phyloP scores from a whole-genome alignment of 2,329 filamentous ascomycete species.

The Scytalidium sp. region DNA sequence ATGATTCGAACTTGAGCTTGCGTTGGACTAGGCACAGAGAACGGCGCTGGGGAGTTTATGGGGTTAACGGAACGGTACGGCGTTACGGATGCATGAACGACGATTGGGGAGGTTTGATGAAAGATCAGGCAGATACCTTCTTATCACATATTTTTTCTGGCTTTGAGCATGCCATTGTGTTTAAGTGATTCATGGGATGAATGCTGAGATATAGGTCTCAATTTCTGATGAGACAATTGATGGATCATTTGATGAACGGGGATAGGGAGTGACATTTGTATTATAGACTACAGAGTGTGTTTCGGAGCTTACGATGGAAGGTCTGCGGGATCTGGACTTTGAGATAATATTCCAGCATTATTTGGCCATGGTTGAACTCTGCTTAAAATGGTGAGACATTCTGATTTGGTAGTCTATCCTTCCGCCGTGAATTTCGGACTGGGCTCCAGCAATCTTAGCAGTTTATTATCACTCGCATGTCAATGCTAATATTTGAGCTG shows the following conservation, averaged over 20 bases:
- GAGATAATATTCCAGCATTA: not conserved
- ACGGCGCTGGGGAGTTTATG: constrained; percentile 10
- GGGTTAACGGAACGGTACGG: constrained; percentile 15
- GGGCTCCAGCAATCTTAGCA: too few relatives aligned
- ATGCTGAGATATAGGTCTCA: not conserved
- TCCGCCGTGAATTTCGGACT: too few relatives aligned
- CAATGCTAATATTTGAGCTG: too few relatives aligned
- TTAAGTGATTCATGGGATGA: not conserved
- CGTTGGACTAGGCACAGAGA: constrained; percentile 6
- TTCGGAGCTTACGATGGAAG: not conserved
- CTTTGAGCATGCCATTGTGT: not conserved
- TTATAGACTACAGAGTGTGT: not conserved
- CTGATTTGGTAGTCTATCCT: not conserved
- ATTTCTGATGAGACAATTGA: not conserved
- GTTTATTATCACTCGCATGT: too few relatives aligned
- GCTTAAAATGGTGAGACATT: not conserved
- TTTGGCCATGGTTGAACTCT: not conserved
- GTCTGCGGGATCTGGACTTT: not conserved
- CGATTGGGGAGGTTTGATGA: not conserved
- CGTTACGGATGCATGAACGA: constrained; percentile 19
- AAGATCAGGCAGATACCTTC: not conserved
- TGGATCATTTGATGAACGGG: not conserved
- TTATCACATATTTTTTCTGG: not conserved
- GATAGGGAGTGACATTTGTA: not conserved
- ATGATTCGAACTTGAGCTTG: constrained; percentile 7